Percentiles rank a stretch among this genome's conserved stretches.
Evolutionary conservation across 139 green algal species (phyloP).

Genomic region (Chlorella vulgaris): DNA sequence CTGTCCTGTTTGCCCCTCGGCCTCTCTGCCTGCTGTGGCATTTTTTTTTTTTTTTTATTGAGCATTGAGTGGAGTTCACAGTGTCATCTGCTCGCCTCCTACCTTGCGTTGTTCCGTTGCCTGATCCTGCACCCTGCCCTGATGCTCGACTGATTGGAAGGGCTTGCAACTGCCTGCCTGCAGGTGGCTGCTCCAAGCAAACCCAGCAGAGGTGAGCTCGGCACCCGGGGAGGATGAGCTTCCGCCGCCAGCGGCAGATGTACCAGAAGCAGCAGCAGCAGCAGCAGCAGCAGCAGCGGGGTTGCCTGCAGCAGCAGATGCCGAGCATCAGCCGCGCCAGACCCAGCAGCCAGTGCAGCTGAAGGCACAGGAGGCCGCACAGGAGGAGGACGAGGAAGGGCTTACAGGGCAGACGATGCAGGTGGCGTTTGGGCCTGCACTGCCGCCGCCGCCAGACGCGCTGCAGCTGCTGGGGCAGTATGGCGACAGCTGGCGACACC

Average conservation of each 20-base stretch:
- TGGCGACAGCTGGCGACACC: conserved; percentile 11
- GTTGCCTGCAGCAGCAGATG: neutral
- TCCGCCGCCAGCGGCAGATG: neutral
- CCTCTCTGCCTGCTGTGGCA: no score
- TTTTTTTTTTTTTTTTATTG: no score
- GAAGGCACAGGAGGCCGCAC: no score
- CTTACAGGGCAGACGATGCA: neutral
- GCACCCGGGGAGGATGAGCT: no score
- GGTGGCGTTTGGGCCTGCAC: conserved; percentile 19
- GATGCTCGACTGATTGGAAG: no score
- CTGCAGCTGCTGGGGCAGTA: conserved; percentile 33
- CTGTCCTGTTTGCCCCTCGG: no score
- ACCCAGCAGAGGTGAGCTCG: conserved; percentile 44
- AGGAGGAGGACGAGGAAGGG: conserved; percentile 5
- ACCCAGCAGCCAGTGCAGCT: no score
- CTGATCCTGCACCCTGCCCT: neutral
- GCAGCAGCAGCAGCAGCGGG: neutral
- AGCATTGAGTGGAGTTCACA: no score
- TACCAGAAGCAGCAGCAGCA: neutral
- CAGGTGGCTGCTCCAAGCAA: conserved; percentile 60
- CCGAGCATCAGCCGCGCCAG: neutral
- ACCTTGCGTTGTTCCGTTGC: neutral
- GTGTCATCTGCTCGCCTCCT: no score
- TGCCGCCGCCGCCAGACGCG: conserved; percentile 11
- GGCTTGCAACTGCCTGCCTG: neutral